A percentile compares a stretch with the other conserved stretches of the same genome.
Conservation (phyloP, 78 protist genomes). For the Corallochytrium limacisporum region DNA sequence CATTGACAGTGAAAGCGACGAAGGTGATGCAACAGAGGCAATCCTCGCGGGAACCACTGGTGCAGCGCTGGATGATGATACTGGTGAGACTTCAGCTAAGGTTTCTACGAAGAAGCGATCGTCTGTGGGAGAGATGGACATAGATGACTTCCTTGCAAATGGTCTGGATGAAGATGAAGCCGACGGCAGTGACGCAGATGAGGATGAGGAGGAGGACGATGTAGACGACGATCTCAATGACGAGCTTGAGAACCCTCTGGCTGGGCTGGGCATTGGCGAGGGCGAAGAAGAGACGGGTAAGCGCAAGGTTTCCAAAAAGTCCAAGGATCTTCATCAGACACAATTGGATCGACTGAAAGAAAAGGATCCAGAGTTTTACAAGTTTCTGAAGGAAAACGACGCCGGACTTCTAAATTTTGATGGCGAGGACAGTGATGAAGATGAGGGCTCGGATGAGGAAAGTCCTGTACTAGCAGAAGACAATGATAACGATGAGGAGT, state of each 20-base stretch:
- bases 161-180: background rate
- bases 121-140: no score
- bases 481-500: background rate
- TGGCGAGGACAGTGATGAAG: background rate
- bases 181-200: background rate
- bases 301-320: background rate
- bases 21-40: no score
- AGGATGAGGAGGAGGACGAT: background rate
- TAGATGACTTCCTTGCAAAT: background rate
- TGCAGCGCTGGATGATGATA: no score
- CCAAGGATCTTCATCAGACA: background rate
- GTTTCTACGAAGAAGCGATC: no score
- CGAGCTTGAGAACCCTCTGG: background rate
- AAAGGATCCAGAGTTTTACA: conserved; percentile 7
- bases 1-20: no score
- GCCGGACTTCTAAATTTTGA: background rate
- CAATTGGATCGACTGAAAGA: background rate
- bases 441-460: background rate
- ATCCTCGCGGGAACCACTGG: no score
- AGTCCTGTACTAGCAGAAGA: no score
- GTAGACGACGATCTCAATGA: background rate
- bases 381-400: background rate
- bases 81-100: no score
- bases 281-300: background rate
- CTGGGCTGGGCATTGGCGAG: no score